Evolutionary conservation across 1,284 basidiomycete genomes (phyloP).

Genomic region (Pholiota adiposa): DNA sequence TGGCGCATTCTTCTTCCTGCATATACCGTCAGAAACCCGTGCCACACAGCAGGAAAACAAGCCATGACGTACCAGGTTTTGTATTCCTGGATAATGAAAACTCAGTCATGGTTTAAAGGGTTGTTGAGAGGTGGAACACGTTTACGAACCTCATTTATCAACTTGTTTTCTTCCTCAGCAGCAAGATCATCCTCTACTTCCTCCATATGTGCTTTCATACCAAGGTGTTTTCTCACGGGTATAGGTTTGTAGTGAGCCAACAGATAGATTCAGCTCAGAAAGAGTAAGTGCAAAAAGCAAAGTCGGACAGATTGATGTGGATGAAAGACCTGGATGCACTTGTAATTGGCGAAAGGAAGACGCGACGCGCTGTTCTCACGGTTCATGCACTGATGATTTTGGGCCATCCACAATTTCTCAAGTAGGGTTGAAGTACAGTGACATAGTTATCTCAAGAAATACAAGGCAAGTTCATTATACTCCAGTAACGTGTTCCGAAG

Average conservation of each 20-base stretch:
- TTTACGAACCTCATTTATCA: slow-evolving; percentile 84
- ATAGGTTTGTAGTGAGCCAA: not conserved
- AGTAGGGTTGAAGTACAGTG: not conserved
- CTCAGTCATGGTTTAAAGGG: not conserved
- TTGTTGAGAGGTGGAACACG: slow-evolving; percentile 16
- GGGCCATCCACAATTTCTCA: not conserved
- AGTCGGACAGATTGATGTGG: not conserved
- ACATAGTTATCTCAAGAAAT: not conserved
- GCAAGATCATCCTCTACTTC: slow-evolving; percentile 82
- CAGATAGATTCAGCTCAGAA: not conserved
- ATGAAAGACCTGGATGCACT: not conserved
- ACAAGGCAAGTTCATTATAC: slow-evolving; percentile 1
- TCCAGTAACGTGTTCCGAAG: not conserved
- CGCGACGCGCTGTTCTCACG: slow-evolving; percentile 47
- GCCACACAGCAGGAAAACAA: not conserved
- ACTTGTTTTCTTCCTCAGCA: slow-evolving; percentile 87
- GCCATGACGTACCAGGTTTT: slow-evolving; percentile 68
- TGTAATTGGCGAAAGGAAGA: slow-evolving; percentile 20
- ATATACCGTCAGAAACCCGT: slow-evolving; percentile 5
- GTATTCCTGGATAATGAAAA: slow-evolving; percentile 63
- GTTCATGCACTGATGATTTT: slow-evolving; percentile 10
- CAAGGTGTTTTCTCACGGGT: not conserved
- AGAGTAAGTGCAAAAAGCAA: not conserved
- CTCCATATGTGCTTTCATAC: slow-evolving; percentile 70
- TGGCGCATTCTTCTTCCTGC: slow-evolving; percentile 96